Percentiles rank a stretch among this genome's conserved stretches.
Conservation (phyloP, 305 asterid genomes). For the Plantago lanceolata region DNA sequence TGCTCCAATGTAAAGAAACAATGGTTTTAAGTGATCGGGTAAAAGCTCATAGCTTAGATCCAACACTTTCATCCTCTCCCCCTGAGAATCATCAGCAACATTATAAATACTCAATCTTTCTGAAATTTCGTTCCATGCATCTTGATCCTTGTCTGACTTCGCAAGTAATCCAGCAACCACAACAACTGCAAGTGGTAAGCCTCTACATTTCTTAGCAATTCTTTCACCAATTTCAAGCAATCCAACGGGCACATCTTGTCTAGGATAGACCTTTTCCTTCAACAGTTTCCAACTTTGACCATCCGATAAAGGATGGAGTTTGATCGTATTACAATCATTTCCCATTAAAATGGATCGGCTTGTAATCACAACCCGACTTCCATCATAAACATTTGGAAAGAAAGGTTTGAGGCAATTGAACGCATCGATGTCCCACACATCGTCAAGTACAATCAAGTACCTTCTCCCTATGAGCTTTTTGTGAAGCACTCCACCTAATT, state of each 20-base stretch:
- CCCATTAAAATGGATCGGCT: too few relatives aligned
- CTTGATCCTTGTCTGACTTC: background rate
- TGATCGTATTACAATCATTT: too few relatives aligned
- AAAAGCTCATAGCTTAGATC: slow-evolving; percentile 1
- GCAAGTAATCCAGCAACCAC: slow-evolving; percentile 1
- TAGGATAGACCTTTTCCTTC: slow-evolving; percentile 1
- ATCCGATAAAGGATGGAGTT: slow-evolving; percentile 5
- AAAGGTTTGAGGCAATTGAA: background rate
- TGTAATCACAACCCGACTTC: slow-evolving; percentile 1
- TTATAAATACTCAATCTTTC: background rate
- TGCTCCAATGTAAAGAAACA: slow-evolving; percentile 9
- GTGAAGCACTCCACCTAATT: background rate
- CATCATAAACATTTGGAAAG: background rate
- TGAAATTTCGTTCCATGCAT: slow-evolving; percentile 2
- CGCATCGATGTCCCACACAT: background rate
- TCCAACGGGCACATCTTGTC: background rate
- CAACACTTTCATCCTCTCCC: background rate
- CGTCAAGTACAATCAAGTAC: slow-evolving; percentile 8
- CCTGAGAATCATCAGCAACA: background rate
- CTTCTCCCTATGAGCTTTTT: background rate
- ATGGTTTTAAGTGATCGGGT: slow-evolving; percentile 8
- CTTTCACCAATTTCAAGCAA: background rate
- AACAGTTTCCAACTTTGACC: slow-evolving; percentile 1
- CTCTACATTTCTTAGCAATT: slow-evolving; percentile 3
- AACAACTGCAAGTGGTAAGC: slow-evolving; percentile 7